phyloP scores from a whole-genome alignment of 1,284 basidiomycete species.

The Nidula niveotomentosa region DNA sequence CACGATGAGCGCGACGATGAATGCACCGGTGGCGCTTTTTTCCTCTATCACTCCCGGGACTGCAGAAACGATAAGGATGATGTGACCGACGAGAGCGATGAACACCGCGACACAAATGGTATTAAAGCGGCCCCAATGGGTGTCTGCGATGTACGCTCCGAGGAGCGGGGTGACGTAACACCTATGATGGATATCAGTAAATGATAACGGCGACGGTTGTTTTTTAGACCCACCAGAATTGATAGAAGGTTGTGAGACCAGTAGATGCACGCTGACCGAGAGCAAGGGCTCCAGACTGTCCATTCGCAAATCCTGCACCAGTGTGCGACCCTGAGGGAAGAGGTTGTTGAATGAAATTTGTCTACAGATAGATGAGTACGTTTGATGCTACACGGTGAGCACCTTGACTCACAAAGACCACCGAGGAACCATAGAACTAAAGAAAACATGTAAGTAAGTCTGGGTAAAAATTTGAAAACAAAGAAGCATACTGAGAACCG shows the following conservation, averaged over 20 bases:
- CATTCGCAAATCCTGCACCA: slow-evolving; percentile 55
- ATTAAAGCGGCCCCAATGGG: slow-evolving; percentile 73
- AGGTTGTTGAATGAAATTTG: slow-evolving; percentile 72
- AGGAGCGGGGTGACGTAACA: slow-evolving; percentile 58
- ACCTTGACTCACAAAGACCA: slow-evolving; percentile 57
- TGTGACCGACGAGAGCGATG: slow-evolving; percentile 65
- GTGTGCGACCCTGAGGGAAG: slow-evolving; percentile 68
- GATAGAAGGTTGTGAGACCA: slow-evolving; percentile 66
- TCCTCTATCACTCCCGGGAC: slow-evolving; percentile 72
- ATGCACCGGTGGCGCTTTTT: slow-evolving; percentile 57
- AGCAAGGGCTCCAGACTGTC: slow-evolving; percentile 72
- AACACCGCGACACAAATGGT: slow-evolving; percentile 59
- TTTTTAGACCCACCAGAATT: slow-evolving; percentile 46
- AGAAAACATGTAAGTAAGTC: background rate
- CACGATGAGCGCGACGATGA: slow-evolving; percentile 66
- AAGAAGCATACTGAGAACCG: slow-evolving; percentile 62
- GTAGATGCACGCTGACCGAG: slow-evolving; percentile 67
- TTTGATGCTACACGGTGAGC: slow-evolving; percentile 9
- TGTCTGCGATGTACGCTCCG: slow-evolving; percentile 75
- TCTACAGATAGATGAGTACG: slow-evolving; percentile 35
- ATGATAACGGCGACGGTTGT: background rate
- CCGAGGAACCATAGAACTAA: slow-evolving; percentile 58
- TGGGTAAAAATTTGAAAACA: background rate
- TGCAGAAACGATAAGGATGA: slow-evolving; percentile 73
- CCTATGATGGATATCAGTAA: slow-evolving; percentile 25